Base-by-base conservation (phyloP, 1,284 basidiomycete genomes). In the Rugosomyces carneus region DNA sequence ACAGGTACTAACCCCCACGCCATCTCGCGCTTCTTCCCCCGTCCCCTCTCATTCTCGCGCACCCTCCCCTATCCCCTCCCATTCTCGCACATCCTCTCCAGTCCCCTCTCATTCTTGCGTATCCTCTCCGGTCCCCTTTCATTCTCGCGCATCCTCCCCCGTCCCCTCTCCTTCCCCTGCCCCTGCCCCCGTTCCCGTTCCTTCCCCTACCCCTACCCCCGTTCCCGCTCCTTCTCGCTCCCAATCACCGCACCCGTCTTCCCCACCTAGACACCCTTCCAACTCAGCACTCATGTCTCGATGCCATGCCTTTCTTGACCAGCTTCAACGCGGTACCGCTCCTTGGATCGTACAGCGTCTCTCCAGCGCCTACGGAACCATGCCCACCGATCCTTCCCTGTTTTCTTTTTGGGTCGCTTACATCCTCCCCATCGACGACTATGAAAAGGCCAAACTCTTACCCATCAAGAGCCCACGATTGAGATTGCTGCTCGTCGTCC, bases 381-480 rank as follows among this genome's bases (percentile, higher is more conserved):
- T 87, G 73, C 87, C 83, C 0, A 57, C 64, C n/a, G 80, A 88
- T 60, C 75, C 83, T 0, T 73, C 74, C 32, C 70, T 76, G 35
- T 93, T 95, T 61, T 80, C 81, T 29, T 96, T 89, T 64, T 97
- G 91, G 89, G 91, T 96, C 71, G 91, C 89, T 0, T 72, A 84
- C 60, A 80, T 95, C 16, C 81, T 97, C 51, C 94, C 93, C n/a
- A 93, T 97, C 57, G 91, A 95, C 61, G 92, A 96, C 55, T 79
- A 86, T 57, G 92, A 96, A 69, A 95, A 95, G 66, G 88, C 90
- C 15, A 89, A 90, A 55, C 71, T 97, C n/a, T 70, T 97, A n/a
- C 90, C 93, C 2, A 89, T 96, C 49, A 81, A 86, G 51, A 88
- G 83, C 47, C 74, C 88, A 1, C 76, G 86, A 20, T 69, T 94